Conservation (phyloP, 2,329 filamentous ascomycete species). For the Exophiala oligosperma region DNA sequence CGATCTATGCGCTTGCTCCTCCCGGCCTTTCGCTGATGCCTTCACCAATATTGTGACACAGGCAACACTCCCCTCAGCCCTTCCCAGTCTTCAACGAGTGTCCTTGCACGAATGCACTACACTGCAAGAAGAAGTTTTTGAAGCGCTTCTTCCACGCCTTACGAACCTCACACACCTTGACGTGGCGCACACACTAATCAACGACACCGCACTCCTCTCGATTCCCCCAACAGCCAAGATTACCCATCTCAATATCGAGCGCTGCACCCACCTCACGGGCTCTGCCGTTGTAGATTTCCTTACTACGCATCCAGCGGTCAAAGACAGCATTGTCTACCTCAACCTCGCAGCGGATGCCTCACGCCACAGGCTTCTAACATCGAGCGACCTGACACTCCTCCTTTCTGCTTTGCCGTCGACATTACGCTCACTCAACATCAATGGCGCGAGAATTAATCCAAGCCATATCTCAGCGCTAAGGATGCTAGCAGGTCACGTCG, state of each 20-base stretch:
- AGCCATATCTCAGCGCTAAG: slow-evolving; percentile 65
- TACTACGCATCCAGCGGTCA: slow-evolving; percentile 67
- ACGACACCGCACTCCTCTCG: slow-evolving; percentile 66
- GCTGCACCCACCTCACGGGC: slow-evolving; percentile 70
- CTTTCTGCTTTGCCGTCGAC: slow-evolving; percentile 66
- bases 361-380: slow-evolving; percentile 69
- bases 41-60: slow-evolving; percentile 57
- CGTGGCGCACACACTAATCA: slow-evolving; percentile 75
- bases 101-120: slow-evolving; percentile 78
- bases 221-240: slow-evolving; percentile 71
- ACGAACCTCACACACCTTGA: slow-evolving; percentile 72
- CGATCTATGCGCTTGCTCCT: slow-evolving; percentile 77
- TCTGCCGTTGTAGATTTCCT: slow-evolving; percentile 69
- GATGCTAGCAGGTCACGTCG: slow-evolving; percentile 68
- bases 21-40: slow-evolving; percentile 63
- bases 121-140: slow-evolving; percentile 66
- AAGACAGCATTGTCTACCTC: slow-evolving; percentile 64
- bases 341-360: slow-evolving; percentile 72
- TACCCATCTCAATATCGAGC: slow-evolving; percentile 76
- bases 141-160: slow-evolving; percentile 70
- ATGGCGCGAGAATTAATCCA: slow-evolving; percentile 68
- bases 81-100: slow-evolving; percentile 61
- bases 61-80: slow-evolving; percentile 53
- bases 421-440: slow-evolving; percentile 72
- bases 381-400: slow-evolving; percentile 63